Evolutionary conservation across 148 eudicot genomes (phyloP), one percentile per base, ranked within the genome.

Genomic region (Fagopyrum homotropicum): DNA sequence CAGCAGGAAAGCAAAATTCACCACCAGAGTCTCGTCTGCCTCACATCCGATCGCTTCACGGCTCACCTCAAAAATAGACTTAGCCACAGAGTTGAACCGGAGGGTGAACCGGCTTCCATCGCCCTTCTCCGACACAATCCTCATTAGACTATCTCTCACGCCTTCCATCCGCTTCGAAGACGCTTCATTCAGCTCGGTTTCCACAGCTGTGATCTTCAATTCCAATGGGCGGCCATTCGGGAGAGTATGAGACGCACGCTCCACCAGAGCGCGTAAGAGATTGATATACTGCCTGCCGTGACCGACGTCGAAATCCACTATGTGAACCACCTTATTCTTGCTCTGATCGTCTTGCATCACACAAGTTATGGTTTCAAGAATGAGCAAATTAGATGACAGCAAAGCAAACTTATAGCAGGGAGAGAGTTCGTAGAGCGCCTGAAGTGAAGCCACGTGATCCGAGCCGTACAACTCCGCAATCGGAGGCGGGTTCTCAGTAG

Each of bases 321-420:
- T 85, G 46, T 90, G 97, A 60, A 85, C 82, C 54, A 26, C 30
- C 29, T 70, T 64, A 8, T 43, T 12, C 0, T 0, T 45, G 0
- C 1, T 26, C 3, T 49, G 7, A 0, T 77, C 68, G 22, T 80
- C 82, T 8, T 84, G 85, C 29, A 51, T 14, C 4, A 83, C 77
- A 9, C 61, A 14, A 0, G 88, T 48, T 0, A 88, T 82, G 0
- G 98, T 86, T 45, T 93, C 93, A 15, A 91, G 71, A 63, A 91
- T 88, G 12, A 90, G 90, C 0, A 84, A 77, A 66, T 93, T 93
- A 0, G 97, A 93, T 0, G 93, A 91, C 75, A 88, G 75, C 26
- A 91, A 80, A 1, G 85, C 92, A 4, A 87, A 90, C 77, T 88
- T 89, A 59, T 88, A 93, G 50, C 96, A 93, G n/a, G 88, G 89